Percentiles rank a stretch among this genome's conserved stretches.
Evolutionary conservation across 257 asterid genomes (phyloP).

Genomic region (Datura wrightii): DNA sequence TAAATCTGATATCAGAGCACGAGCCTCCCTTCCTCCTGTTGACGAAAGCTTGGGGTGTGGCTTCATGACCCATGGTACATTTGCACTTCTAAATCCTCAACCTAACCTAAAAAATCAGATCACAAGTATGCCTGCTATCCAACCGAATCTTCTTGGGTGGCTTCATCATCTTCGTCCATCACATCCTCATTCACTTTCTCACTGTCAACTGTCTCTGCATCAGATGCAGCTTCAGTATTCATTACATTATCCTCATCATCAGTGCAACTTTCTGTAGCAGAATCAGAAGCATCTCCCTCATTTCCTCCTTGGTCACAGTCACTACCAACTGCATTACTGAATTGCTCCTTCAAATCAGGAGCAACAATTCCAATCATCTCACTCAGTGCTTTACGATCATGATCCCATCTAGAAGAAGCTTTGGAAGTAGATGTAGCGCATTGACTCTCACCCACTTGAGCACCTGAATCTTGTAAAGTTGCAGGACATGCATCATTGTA

Average conservation of each 20-base stretch:
- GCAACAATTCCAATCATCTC: conserved; percentile 80
- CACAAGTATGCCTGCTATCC: conserved; percentile 33
- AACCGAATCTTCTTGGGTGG: conserved; percentile 61
- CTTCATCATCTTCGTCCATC: conserved; percentile 68
- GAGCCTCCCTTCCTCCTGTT: not conserved
- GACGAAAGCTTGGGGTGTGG: not conserved
- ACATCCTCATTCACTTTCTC: conserved; percentile 43
- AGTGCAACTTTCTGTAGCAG: conserved; percentile 66
- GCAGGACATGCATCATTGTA: conserved; percentile 42
- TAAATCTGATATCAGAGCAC: not conserved
- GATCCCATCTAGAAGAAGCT: conserved; percentile 46
- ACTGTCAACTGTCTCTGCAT: conserved; percentile 60
- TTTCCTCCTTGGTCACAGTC: conserved; percentile 47
- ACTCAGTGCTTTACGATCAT: conserved; percentile 63
- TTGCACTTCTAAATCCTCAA: not conserved
- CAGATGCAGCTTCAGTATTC: conserved; percentile 54
- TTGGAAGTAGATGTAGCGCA: conserved; percentile 47
- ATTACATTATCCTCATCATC: conserved; percentile 44
- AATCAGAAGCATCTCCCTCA: conserved; percentile 49
- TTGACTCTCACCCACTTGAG: conserved; percentile 73
- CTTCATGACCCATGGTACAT: not conserved
- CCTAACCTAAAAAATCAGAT: not conserved
- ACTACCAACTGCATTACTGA: conserved; percentile 56
- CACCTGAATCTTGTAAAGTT: conserved; percentile 58
- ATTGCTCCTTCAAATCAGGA: conserved; percentile 75